Conservation (phyloP, 495 filamentous ascomycete genomes). For the Geopyxis carbonaria region DNA sequence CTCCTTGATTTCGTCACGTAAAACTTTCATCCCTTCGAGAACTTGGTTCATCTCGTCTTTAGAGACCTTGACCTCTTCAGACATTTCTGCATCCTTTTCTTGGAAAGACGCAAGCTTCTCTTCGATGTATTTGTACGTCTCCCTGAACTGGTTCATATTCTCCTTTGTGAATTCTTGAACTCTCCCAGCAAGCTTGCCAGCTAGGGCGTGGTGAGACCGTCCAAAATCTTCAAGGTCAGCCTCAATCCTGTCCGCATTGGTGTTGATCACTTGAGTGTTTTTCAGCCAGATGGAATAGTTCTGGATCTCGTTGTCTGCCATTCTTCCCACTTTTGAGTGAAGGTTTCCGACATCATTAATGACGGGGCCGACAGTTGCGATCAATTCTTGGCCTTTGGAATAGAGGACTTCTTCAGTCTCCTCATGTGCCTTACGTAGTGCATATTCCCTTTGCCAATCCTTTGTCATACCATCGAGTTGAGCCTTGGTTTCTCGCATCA, state of each 20-base stretch:
- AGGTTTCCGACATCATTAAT: constrained; percentile 65
- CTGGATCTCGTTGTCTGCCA: constrained; percentile 57
- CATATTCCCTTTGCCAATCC: constrained; percentile 60
- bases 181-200: constrained; percentile 46
- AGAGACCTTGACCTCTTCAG: constrained; percentile 25
- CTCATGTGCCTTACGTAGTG: constrained; percentile 67
- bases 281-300: constrained; percentile 66
- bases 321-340: constrained; percentile 66
- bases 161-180: constrained; percentile 56
- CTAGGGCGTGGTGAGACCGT: constrained; percentile 46
- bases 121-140: constrained; percentile 50
- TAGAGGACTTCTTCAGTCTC: constrained; percentile 62
- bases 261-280: constrained; percentile 54
- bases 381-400: constrained; percentile 51
- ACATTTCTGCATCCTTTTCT: constrained; percentile 37
- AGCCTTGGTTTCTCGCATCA: constrained; percentile 73
- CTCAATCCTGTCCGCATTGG: constrained; percentile 62
- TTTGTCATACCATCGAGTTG: constrained; percentile 59
- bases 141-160: constrained; percentile 50
- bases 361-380: constrained; percentile 55
- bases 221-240: constrained; percentile 50
- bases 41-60: constrained; percentile 81
- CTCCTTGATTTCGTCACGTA: constrained; percentile 71
- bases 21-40: constrained; percentile 75
- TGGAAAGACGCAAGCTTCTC: constrained; percentile 48